Evolutionary conservation across 2,329 filamentous ascomycete genomes (phyloP), one percentile per base, ranked within the genome.

Genomic region (Aaosphaeria pasadenensis): DNA sequence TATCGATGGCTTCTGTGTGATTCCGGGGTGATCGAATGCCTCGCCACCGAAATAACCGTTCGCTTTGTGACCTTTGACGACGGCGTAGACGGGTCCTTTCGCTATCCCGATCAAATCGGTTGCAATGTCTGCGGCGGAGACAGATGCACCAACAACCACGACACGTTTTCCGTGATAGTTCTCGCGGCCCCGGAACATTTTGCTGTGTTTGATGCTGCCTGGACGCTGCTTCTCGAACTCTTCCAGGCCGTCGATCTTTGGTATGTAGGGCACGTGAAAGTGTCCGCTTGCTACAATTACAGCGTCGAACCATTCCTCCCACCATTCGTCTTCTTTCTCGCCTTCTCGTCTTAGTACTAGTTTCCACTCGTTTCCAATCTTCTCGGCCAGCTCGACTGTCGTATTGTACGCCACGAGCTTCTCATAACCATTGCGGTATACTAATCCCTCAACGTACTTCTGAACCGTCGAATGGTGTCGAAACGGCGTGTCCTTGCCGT

Each of bases 81-180:
- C 77, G 11, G 79, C 75, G 49, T 80, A 73, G 4, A 84, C 69
- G 0, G 80, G 81, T 0, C 65, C 55, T 39, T 75, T 59, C 0
- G 76, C 76, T 0, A 72, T 66, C 9, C 71, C 68, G 11, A 76
- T 64, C 2, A 84, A 69, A 45, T 81, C 78, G 47, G 78, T 75
- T 1, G 79, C 75, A 9, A 84, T 84, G 56, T 87, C 85, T 30
- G 81, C 78, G 0, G 80, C 83, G 0, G 83, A 87, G 3, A 86
- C 83, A 1, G 81, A 85, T 1, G 81, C 83, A 3, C 84, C 84
- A 1, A 87, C 81, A 0, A 84, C 76, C 0, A 87, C 71, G 0
- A 86, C 79, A 49, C 71, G 75, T 80, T 79, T 81, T 9, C 59
- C 71, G 29, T 56, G 60, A 55, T 74, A 82, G 5, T 63, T 56